phyloP scores from a whole-genome alignment of 1,284 basidiomycete species.

The Trametes versicolor region DNA sequence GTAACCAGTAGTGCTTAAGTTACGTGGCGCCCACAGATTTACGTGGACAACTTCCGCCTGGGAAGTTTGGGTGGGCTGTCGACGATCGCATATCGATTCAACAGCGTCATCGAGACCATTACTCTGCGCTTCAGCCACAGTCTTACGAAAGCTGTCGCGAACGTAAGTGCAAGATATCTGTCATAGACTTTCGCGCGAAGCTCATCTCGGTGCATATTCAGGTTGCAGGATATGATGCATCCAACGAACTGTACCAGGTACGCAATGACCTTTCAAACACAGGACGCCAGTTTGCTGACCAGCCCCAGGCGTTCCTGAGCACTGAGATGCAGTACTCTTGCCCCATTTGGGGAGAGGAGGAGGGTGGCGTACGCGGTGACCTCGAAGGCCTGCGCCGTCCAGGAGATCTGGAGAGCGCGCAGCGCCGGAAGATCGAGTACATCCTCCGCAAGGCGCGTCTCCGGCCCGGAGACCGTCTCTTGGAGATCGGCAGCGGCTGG shows the following conservation, averaged over 20 bases:
- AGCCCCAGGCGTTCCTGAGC: conserved; percentile 72
- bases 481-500: conserved; percentile 92
- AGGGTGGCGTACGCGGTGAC: conserved; percentile 74
- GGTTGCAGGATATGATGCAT: background rate
- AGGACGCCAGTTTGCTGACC: background rate
- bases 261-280: background rate
- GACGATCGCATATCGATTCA: conserved; percentile 56
- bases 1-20: background rate
- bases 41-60: conserved; percentile 74
- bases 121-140: conserved; percentile 48
- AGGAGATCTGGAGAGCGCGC: conserved; percentile 79
- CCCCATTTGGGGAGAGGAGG: conserved; percentile 76
- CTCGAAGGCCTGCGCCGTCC: conserved; percentile 46
- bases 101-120: conserved; percentile 51
- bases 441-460: conserved; percentile 81
- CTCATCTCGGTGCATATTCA: background rate
- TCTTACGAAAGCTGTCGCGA: conserved; percentile 43
- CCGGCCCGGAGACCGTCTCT: conserved; percentile 75
- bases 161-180: conserved; percentile 41
- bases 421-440: conserved; percentile 79
- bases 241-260: background rate
- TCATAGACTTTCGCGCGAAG: background rate
- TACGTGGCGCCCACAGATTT: conserved; percentile 57
- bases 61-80: conserved; percentile 39
- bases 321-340: conserved; percentile 93